Evolutionary conservation across 345 rosid genomes (phyloP).

Genomic region (Atalantia buxifolia): DNA sequence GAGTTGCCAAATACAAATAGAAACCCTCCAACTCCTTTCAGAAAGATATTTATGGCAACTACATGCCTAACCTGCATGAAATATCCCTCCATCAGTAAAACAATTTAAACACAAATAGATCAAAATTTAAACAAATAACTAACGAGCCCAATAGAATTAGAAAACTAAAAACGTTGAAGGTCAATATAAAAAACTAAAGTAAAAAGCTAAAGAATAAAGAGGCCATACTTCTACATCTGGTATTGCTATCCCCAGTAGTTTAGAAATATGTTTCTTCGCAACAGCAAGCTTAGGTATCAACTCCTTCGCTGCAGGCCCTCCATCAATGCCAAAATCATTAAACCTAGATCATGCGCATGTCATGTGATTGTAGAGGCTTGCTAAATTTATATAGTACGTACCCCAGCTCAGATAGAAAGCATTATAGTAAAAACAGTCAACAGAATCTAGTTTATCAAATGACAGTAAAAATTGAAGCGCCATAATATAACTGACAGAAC

Average conservation of each 20-base stretch:
- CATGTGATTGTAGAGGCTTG: background rate
- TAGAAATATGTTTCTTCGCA: constrained; percentile 50
- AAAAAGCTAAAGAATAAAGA: background rate
- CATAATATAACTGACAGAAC: background rate
- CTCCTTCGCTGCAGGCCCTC: constrained; percentile 88
- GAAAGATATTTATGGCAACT: constrained; percentile 31
- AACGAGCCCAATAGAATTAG: background rate
- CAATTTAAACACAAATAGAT: background rate
- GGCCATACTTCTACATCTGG: constrained; percentile 64
- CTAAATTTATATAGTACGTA: background rate
- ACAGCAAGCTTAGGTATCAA: constrained; percentile 60
- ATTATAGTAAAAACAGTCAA: background rate
- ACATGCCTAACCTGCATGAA: constrained; percentile 52
- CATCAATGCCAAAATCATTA: constrained; percentile 75
- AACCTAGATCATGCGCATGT: constrained; percentile 31
- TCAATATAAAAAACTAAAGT: background rate
- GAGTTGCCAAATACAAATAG: constrained; percentile 73
- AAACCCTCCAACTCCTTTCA: constrained; percentile 78
- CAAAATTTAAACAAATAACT: background rate
- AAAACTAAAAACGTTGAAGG: background rate
- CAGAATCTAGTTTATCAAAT: background rate
- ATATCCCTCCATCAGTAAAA: constrained; percentile 11
- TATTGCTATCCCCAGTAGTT: constrained; percentile 41
- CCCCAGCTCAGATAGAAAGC: background rate
- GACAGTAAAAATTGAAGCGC: background rate